A percentile compares a stretch with the other conserved stretches of the same genome.
These are phyloP conservation scores for Kurtzmaniella quercitrusa DNA, from an alignment of 1,139 yeast species.

Conservation along the genomic window DNA sequence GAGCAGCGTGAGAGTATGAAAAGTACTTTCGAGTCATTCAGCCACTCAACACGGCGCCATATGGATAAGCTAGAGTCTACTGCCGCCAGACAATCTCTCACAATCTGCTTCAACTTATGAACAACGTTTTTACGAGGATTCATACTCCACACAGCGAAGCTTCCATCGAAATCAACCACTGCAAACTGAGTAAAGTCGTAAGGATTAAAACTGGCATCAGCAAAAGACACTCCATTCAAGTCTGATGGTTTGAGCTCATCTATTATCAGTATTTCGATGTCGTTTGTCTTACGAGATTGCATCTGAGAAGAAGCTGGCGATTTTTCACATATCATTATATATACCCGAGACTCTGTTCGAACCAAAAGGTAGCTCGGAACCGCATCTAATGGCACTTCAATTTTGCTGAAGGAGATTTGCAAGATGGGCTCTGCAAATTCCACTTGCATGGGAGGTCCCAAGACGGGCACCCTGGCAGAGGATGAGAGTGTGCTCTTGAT, in stretches of 20 bases:
- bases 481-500: conserved; percentile 1
- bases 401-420: conserved; percentile 31
- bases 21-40: conserved; percentile 24
- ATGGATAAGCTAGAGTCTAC: conserved; percentile 51
- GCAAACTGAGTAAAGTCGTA: conserved; percentile 34
- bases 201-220: conserved; percentile 45
- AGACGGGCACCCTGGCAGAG: neutral
- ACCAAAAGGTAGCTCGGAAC: conserved; percentile 21
- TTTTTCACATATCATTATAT: conserved; percentile 19
- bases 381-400: conserved; percentile 11
- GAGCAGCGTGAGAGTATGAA: conserved; percentile 44
- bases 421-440: conserved; percentile 31
- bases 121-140: conserved; percentile 3
- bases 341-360: conserved; percentile 23
- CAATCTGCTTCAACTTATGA: conserved; percentile 5
- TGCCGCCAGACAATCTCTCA: conserved; percentile 12
- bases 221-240: conserved; percentile 31
- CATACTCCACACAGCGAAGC: conserved; percentile 40
- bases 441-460: conserved; percentile 18
- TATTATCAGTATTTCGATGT: conserved; percentile 15
- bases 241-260: conserved; percentile 19
- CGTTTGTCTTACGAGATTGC: conserved; percentile 3
- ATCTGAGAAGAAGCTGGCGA: neutral
- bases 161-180: conserved; percentile 50
- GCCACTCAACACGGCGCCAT: conserved; percentile 53